A percentile compares a stretch with the other conserved stretches of the same genome.
phyloP scores from a whole-genome alignment of 2,329 filamentous ascomycete genomes.

The Stachybotrys chartarum region DNA sequence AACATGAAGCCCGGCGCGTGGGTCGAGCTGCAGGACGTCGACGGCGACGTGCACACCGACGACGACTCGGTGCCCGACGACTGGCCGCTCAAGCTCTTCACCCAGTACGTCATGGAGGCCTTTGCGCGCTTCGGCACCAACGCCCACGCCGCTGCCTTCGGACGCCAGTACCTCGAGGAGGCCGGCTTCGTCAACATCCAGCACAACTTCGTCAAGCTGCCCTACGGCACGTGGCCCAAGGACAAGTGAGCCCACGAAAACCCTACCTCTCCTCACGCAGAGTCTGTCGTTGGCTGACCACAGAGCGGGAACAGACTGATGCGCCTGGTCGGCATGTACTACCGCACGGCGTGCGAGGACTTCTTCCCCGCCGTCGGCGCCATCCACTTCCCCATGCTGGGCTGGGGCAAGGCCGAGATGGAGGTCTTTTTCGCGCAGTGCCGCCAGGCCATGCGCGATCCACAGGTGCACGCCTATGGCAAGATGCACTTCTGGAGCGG shows the following conservation, averaged over 20 bases:
- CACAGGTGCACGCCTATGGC: conserved; percentile 23
- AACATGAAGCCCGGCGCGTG: conserved; percentile 36
- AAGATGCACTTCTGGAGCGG: conserved; percentile 37
- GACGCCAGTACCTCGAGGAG: conserved; percentile 24
- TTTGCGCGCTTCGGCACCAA: conserved; percentile 29
- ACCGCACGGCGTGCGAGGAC: conserved; percentile 31
- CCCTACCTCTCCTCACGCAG: background rate
- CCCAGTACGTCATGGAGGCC: conserved; percentile 24
- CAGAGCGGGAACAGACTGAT: conserved; percentile 16
- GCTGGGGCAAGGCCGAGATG: conserved; percentile 25
- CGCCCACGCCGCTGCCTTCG: conserved; percentile 29
- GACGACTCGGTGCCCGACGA: conserved; percentile 25
- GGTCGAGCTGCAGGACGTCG: conserved; percentile 38
- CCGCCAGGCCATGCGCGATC: conserved; percentile 21
- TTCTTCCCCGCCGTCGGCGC: conserved; percentile 33
- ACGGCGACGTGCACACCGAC: conserved; percentile 30
- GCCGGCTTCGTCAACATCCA: conserved; percentile 32
- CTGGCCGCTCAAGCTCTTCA: conserved; percentile 25
- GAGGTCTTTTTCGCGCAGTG: conserved; percentile 24
- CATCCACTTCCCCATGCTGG: conserved; percentile 28
- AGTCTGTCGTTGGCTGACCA: background rate
- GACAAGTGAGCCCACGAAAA: conserved; percentile 22
- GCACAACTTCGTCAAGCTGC: conserved; percentile 32
- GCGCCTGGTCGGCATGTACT: conserved; percentile 33
- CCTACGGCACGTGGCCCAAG: conserved; percentile 38